Evolutionary conservation across 73 alveolate species (phyloP), one percentile per base, ranked within the genome.

Genomic region (Paramecium caudatum): DNA sequence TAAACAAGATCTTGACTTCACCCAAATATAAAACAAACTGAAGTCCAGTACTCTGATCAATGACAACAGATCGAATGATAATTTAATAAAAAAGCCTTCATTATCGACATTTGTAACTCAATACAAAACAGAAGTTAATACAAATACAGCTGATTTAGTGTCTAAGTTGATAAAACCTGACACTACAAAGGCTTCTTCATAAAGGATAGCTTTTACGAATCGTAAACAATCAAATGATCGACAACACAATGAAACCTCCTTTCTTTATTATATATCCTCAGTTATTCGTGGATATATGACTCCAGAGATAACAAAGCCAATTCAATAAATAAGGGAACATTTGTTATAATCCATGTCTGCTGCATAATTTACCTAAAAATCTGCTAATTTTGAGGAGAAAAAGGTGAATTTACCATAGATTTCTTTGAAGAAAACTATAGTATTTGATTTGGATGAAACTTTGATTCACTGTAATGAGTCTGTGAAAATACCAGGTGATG

Each of bases 401-500:
- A 83, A 25, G 36, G 92, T 83, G 2, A 45, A 83, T 36, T 15
- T 83, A 9, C 92, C 92, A n/a, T 23, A 30, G 17, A 68, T 55
- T 55, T 55, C 84, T 25, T 34, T 34, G 9, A 83, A 55, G 25
- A 87, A 87, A 87, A 87, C 93, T 21, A 32, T 87, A 21, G 82
- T 87, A 4, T 87, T 87, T 69, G 93, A 87, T 43, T 46, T 87
- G 46, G 93, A 87, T 69, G 93, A 87, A 70, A 87, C 93, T 1
- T 81, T 87, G 3, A 87, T 87, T n/a, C 93, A 87, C 69, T 87
- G 93, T 39, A 70, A 68, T 46, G 93, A 87, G 7, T 41, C 48
- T 23, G 36, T 74, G 15, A 70, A 83, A 37, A 63, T 83, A 3
- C 92, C 92, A 15, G 92, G 85, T 5, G 92, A 83, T 83, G 92